Evolutionary conservation across 306 rosid genomes (phyloP), one percentile per base, ranked within the genome.

Genomic region (Malus asiatica): DNA sequence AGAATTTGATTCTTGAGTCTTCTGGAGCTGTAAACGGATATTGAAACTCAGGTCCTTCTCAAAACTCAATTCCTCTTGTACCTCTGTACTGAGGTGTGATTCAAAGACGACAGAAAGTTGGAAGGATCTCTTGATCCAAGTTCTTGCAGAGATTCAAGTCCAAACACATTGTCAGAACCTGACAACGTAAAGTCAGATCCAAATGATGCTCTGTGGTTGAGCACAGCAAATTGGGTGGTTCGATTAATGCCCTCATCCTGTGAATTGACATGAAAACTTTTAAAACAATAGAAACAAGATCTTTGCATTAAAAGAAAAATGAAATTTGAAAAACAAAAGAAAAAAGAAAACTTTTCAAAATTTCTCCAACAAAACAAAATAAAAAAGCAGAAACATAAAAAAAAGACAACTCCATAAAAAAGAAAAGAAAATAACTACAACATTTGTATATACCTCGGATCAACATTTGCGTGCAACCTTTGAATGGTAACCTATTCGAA

Each of bases 181-280:
- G 98, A 92, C 80, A 90, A 83, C 29, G 99, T 96, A 64, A 89
- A 78, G 84, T 96, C 99, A 22, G 99, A 96, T 77, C 84, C 98
- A 57, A 96, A 87, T 6, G 98, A 92, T 68, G 87, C 92, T 83
- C 88, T 84, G 72, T 81, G 79, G 61, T 76, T 84, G 75, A 87
- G 61, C 66, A 81, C 96, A 62, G 83, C 76, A 82, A 84, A 81
- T 33, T 80, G 88, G 68, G 73, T 71, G 32, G 76, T 80, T 72
- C 64, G 81, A 80, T 82, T 81, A 44, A 77, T 72, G 66, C 88
- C 77, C 8, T 72, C 87, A 72, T 86, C 98, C 99, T 92, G 85
- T 69, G 35, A 58, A 71, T 76, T 52, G 64, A 20, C 15, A 71
- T 57, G 69, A 35, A 65, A 63, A 63, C 6, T 63, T 30, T 63